Conservation (phyloP, 164 flowering plant species). For the Stephania yunnanensis region DNA sequence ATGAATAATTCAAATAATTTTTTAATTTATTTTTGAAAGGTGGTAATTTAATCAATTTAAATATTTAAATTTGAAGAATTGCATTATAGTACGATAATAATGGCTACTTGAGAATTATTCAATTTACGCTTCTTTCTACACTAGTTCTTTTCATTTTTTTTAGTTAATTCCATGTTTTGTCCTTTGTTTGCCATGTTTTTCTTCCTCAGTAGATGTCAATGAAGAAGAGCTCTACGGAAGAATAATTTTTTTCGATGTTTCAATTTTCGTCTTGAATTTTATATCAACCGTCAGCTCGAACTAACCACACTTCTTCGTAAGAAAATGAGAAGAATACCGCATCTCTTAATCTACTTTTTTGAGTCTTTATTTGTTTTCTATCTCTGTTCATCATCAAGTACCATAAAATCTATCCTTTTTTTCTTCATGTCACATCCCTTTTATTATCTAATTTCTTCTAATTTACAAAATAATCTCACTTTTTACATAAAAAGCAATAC, state of each 20-base stretch:
- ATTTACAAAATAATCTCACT: slow-evolving; percentile 14
- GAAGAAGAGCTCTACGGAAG: slow-evolving; percentile 16
- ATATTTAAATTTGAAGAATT: not conserved
- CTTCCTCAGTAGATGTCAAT: slow-evolving; percentile 16
- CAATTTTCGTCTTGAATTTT: slow-evolving; percentile 18
- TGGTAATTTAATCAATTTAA: not conserved
- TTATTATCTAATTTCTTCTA: slow-evolving; percentile 26
- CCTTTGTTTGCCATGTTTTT: slow-evolving; percentile 5
- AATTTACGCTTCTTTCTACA: not conserved
- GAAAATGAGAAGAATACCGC: slow-evolving; percentile 41
- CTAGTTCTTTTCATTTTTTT: slow-evolving; percentile 1
- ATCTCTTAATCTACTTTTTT: slow-evolving; percentile 43
- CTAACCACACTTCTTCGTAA: slow-evolving; percentile 20
- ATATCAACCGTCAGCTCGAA: slow-evolving; percentile 8
- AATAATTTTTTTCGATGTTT: slow-evolving; percentile 20
- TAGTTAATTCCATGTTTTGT: slow-evolving; percentile 2
- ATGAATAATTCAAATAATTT: not conserved
- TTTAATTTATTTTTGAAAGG: no score
- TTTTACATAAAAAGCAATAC: not conserved
- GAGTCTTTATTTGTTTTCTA: slow-evolving; percentile 35
- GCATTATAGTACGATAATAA: not conserved
- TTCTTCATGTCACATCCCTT: slow-evolving; percentile 29
- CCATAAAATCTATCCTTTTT: slow-evolving; percentile 27
- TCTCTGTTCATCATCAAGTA: slow-evolving; percentile 49
- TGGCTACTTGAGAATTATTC: slow-evolving; percentile 21